Conservation (phyloP, 768 basidiomycete genomes). For the Mycena sanguinolenta region DNA sequence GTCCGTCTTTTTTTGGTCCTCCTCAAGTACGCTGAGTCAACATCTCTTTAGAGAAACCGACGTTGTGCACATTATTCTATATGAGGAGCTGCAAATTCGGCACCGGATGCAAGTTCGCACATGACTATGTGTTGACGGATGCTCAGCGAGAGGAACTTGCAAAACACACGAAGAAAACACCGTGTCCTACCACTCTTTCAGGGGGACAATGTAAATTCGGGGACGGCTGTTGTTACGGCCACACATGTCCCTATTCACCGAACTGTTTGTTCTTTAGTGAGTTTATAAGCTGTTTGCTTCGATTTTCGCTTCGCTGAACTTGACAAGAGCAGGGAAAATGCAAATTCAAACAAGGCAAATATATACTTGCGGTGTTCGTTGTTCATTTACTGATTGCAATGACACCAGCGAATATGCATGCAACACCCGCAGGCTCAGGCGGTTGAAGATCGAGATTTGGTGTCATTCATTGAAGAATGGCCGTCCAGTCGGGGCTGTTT, state of each 20-base stretch:
- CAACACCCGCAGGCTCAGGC: background rate
- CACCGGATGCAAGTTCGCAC: constrained; percentile 22
- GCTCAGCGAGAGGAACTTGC: constrained; percentile 24
- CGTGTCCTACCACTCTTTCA: constrained; percentile 17
- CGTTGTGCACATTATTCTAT: constrained; percentile 29
- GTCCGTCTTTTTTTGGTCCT: background rate
- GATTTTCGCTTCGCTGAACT: background rate
- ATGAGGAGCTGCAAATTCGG: constrained; percentile 30
- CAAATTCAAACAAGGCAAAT: constrained; percentile 28
- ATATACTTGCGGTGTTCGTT: background rate
- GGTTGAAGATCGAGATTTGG: background rate
- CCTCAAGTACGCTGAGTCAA: background rate
- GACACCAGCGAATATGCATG: constrained; percentile 27
- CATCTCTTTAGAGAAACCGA: constrained; percentile 23
- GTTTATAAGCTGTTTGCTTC: background rate
- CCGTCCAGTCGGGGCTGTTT: too few relatives aligned
- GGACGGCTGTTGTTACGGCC: constrained; percentile 27
- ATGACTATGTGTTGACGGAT: constrained; percentile 32
- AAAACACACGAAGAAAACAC: constrained; percentile 26
- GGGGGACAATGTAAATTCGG: constrained; percentile 23
- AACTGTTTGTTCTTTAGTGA: constrained; percentile 33
- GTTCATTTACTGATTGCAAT: background rate
- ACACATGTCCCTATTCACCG: constrained; percentile 21
- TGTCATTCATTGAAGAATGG: too few relatives aligned
- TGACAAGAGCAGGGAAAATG: constrained; percentile 28